Evolutionary conservation across 2,329 filamentous ascomycete species (phyloP), one percentile per base, ranked within the genome.

Genomic region (Stagonosporopsis vannaccii): DNA sequence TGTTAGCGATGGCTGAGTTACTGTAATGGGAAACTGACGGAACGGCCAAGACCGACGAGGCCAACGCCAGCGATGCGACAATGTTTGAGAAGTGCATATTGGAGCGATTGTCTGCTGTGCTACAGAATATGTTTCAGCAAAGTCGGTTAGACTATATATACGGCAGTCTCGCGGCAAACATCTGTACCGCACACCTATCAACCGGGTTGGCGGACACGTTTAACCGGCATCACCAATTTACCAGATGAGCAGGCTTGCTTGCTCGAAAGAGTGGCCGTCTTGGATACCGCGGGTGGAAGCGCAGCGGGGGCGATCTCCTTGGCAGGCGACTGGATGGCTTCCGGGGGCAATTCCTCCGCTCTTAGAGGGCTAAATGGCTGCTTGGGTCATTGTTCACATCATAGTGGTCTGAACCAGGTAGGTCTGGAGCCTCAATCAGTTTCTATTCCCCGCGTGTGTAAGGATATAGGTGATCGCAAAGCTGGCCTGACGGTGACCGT

Each of bases 1-100:
- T 22, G 25, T 51, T 17, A 56, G 42, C n/a, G 12, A 22, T 33
- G 9, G 4, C 6, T 2, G 8, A 30, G 2, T 2, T 12, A 11
- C 4, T 15, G 12, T 5, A 9, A 6, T 22, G 30, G 12, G n/a
- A 17, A 30, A 39, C 46, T 13, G 25, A 54, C 42, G 52, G 69
- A 17, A 56, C 54, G 47, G 69, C 69, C 51, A 66, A 41, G 43
- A 58, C 64, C 23, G 66, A 66, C 44, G 65, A 51, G 58, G 59
- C 53, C 26, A 69, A 42, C 25, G 66, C 65, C 58, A 71, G 46
- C 39, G 61, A 57, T 39, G 65, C 59, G 52, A 69, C 44, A 20
- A 71, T 51, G 46, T 44, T 66, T n/a, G 67, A 65, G 58, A 71
- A 64, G 59, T 64, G 66, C 69, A 71, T 71, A 22, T 56, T 13